A percentile compares a stretch with the other conserved stretches of the same genome.
These are phyloP conservation scores for Rhodotorula paludigena DNA, from an alignment of 768 basidiomycete genomes.

Conservation along the genomic window DNA sequence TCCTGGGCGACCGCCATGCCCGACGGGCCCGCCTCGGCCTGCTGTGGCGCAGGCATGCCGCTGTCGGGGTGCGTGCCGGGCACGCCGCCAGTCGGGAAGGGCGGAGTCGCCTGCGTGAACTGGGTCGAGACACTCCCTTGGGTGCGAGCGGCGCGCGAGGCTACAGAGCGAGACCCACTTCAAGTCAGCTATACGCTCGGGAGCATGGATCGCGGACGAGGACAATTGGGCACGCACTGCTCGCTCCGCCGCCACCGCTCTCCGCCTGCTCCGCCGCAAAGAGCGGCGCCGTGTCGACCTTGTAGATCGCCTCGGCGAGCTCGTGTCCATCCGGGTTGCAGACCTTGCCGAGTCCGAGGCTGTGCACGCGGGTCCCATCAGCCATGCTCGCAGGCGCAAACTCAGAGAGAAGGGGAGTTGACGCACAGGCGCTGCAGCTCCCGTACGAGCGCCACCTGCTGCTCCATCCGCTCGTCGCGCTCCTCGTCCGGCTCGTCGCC, in stretches of 20 bases:
- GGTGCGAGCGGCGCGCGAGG: too few species aligned
- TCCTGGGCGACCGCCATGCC: not conserved
- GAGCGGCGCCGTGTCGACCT: not conserved
- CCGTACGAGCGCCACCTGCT: not conserved
- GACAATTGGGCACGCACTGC: too few species aligned
- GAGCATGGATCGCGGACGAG: too few species aligned
- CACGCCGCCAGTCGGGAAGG: constrained; percentile 29
- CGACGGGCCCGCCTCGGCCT: not conserved
- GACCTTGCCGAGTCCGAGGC: constrained; percentile 1
- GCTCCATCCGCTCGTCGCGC: not conserved
- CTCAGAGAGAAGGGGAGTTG: too few species aligned
- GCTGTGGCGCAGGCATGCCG: not conserved
- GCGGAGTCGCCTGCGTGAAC: constrained; percentile 8
- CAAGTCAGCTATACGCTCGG: too few species aligned
- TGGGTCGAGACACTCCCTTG: too few species aligned
- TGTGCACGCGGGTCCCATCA: not conserved
- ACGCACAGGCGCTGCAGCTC: constrained; percentile 5
- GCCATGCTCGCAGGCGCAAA: not conserved
- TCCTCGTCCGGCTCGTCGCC: not conserved
- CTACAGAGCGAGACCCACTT: too few species aligned
- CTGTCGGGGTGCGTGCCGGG: constrained; percentile 28
- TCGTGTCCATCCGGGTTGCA: not conserved
- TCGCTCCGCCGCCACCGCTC: too few species aligned
- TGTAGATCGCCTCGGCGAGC: constrained; percentile 16
- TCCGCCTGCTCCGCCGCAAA: not conserved